These are phyloP conservation scores for Neoboletus magnificus DNA, from an alignment of 768 basidiomycete genomes.

Conservation along the genomic window DNA sequence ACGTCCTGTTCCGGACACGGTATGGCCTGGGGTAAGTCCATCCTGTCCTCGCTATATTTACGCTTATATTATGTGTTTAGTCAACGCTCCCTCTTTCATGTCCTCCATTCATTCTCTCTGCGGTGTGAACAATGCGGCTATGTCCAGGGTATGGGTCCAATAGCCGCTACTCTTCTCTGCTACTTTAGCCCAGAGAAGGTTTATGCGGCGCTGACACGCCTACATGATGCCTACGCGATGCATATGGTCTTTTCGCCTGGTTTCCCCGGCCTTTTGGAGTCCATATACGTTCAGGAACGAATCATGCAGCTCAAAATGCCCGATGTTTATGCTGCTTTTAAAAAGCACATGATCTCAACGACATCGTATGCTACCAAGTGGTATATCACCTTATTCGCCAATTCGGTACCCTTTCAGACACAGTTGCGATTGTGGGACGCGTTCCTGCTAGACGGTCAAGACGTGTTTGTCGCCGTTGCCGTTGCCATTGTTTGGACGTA, in stretches of 20 bases:
- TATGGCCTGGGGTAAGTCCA: slow-evolving; percentile 89
- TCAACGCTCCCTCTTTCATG: slow-evolving; percentile 93
- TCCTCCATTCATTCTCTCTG: slow-evolving; percentile 88
- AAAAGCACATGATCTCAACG: slow-evolving; percentile 85
- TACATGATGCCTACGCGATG: slow-evolving; percentile 87
- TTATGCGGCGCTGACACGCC: slow-evolving; percentile 78
- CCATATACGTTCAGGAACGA: slow-evolving; percentile 94
- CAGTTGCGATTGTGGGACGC: slow-evolving; percentile 95
- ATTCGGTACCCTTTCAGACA: slow-evolving; percentile 92
- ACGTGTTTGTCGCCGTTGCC: slow-evolving; percentile 82
- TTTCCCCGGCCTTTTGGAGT: slow-evolving; percentile 92
- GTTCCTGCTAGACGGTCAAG: slow-evolving; percentile 85
- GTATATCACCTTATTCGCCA: slow-evolving; percentile 98
- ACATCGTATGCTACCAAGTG: slow-evolving; percentile 98
- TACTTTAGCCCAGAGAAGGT: slow-evolving; percentile 90
- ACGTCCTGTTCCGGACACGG: slow-evolving; percentile 90
- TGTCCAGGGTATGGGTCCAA: slow-evolving; percentile 98
- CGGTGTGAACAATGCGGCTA: slow-evolving; percentile 88
- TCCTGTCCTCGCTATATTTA: neutral
- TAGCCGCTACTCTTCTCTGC: slow-evolving; percentile 90
- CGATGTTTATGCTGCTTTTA: slow-evolving; percentile 80
- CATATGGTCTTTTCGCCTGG: slow-evolving; percentile 89
- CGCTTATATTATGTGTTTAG: slow-evolving; percentile 38
- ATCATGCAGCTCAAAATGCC: slow-evolving; percentile 88
- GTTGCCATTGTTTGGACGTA: slow-evolving; percentile 91